Percentiles rank a stretch among this genome's conserved stretches.
phyloP scores from a whole-genome alignment of 495 filamentous ascomycete species.

The Trichoderma parareesei region DNA sequence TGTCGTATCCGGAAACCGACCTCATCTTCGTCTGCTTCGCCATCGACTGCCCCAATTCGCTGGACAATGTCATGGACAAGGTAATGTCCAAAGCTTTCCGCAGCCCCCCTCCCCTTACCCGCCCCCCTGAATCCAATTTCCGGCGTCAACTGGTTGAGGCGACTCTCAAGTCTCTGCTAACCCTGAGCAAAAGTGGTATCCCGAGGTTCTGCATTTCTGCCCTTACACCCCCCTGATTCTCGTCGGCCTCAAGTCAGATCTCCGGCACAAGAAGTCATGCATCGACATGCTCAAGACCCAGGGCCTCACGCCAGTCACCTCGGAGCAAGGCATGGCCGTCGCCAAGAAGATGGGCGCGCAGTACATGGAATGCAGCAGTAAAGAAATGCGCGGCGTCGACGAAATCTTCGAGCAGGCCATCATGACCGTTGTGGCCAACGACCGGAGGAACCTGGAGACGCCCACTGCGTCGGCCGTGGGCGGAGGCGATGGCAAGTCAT shows the following conservation, averaged over 20 bases:
- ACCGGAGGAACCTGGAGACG: constrained; percentile 42
- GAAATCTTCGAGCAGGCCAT: constrained; percentile 90
- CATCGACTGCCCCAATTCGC: constrained; percentile 94
- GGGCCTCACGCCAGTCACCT: constrained; percentile 87
- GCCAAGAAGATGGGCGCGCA: constrained; percentile 86
- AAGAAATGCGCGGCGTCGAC: constrained; percentile 91
- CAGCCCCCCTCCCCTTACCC: not conserved
- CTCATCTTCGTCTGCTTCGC: constrained; percentile 98
- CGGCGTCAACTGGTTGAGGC: not conserved
- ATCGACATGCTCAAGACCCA: constrained; percentile 98
- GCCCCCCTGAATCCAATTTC: not conserved
- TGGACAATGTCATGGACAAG: constrained; percentile 99
- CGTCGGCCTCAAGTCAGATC: constrained; percentile 91
- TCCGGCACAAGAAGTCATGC: constrained; percentile 86
- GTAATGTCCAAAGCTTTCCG: constrained; percentile 33
- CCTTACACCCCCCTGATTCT: constrained; percentile 93
- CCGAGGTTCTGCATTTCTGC: constrained; percentile 97
- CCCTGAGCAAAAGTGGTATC: constrained; percentile 70
- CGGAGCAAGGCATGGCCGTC: constrained; percentile 78
- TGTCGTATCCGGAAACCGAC: constrained; percentile 97
- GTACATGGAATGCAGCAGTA: constrained; percentile 97
- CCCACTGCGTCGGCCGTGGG: constrained; percentile 25
- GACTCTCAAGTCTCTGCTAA: constrained; percentile 15
- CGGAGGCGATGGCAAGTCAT: constrained; percentile 11
- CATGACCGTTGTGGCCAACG: constrained; percentile 71